Evolutionary conservation across 768 basidiomycete genomes (phyloP).

Genomic region (Lanmaoa pseudosensibilis): DNA sequence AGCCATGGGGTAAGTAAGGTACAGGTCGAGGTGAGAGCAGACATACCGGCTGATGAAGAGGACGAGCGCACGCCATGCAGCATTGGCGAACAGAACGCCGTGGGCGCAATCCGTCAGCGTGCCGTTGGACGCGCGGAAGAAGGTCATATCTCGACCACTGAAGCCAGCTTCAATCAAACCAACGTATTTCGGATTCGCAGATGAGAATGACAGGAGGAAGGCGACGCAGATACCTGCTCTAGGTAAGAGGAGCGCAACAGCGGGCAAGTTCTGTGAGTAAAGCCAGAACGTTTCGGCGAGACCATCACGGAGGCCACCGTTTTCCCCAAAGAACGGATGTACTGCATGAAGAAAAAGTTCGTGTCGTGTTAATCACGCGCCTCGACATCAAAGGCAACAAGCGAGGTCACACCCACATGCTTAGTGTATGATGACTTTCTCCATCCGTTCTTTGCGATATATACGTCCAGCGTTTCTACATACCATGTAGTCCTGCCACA

Average conservation of each 20-base stretch:
- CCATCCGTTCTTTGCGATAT: too few relatives aligned
- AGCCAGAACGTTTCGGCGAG: conserved; percentile 84
- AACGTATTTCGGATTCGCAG: conserved; percentile 47
- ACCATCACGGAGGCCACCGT: conserved; percentile 50
- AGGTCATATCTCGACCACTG: conserved; percentile 65
- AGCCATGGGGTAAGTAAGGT: not conserved
- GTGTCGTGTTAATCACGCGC: too few relatives aligned
- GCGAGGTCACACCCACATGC: too few relatives aligned
- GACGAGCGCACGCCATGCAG: conserved; percentile 69
- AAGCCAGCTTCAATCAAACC: conserved; percentile 49
- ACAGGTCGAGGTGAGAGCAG: not conserved
- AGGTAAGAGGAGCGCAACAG: conserved; percentile 78
- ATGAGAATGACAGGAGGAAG: conserved; percentile 64
- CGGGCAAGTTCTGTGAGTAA: conserved; percentile 83
- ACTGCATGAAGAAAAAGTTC: conserved; percentile 80
- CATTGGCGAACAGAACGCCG: conserved; percentile 79
- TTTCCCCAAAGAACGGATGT: conserved; percentile 68
- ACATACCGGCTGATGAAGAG: conserved; percentile 67
- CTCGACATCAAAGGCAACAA: too few relatives aligned
- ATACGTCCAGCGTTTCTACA: too few relatives aligned
- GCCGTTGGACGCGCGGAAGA: conserved; percentile 64
- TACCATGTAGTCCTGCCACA: too few relatives aligned
- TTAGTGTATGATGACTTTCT: too few relatives aligned
- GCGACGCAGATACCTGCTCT: conserved; percentile 76
- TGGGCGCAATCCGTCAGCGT: conserved; percentile 72